These are phyloP conservation scores for Neonectria neomacrospora DNA, from an alignment of 2,329 filamentous ascomycete species.

Conservation along the genomic window DNA sequence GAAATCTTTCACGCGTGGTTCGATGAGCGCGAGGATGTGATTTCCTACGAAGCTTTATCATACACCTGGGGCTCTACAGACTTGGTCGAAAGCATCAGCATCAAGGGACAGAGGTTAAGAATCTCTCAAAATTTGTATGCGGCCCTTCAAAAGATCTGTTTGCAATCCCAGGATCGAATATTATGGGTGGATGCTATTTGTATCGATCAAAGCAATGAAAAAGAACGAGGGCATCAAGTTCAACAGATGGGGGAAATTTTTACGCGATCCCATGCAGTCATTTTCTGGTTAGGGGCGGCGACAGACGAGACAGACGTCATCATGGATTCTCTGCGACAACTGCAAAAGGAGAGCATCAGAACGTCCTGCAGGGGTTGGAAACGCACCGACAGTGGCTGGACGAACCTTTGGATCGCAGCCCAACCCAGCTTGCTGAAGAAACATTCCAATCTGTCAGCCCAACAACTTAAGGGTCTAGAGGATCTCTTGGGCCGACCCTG, in stretches of 20 bases:
- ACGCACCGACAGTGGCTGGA: background rate
- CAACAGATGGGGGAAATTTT: background rate
- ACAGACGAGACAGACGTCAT: background rate
- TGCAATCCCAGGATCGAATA: background rate
- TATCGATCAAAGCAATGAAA: background rate
- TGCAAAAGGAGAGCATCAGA: background rate
- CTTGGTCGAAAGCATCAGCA: background rate
- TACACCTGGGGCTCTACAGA: background rate
- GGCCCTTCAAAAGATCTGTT: background rate
- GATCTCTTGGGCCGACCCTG: background rate
- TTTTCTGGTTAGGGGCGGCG: background rate
- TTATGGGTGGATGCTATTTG: background rate
- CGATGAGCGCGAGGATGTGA: background rate
- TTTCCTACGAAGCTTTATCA: background rate
- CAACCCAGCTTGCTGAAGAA: background rate
- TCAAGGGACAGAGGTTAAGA: background rate
- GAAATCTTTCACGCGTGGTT: background rate
- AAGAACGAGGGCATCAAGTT: background rate
- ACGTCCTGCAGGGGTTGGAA: background rate
- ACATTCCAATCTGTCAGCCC: accelerated
- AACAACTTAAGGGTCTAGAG: background rate
- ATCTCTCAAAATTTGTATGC: background rate
- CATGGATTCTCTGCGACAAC: background rate
- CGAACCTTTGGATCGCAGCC: background rate
- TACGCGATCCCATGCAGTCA: background rate